phyloP scores from a whole-genome alignment of 179 eudicot species.

The Beta lomatogona region DNA sequence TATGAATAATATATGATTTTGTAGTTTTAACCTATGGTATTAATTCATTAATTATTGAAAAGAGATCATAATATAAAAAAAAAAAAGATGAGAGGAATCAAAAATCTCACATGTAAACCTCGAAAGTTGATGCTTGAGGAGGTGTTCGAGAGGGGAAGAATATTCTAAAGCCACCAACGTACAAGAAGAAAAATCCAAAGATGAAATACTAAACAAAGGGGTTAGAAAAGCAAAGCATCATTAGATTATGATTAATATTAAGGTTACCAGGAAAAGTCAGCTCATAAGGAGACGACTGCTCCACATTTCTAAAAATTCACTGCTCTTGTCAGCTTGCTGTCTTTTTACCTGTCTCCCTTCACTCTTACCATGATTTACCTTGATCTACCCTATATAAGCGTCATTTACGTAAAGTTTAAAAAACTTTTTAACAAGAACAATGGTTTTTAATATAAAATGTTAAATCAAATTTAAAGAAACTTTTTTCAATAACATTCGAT shows the following conservation, averaged over 20 bases:
- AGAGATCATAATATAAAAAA: neutral
- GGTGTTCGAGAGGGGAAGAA: slow-evolving; percentile 57
- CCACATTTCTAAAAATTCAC: slow-evolving; percentile 89
- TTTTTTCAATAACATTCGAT: no score
- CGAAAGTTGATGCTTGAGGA: slow-evolving; percentile 53
- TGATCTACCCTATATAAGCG: neutral
- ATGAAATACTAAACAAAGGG: slow-evolving; percentile 45
- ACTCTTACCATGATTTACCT: slow-evolving; percentile 10
- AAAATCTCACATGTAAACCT: slow-evolving; percentile 39
- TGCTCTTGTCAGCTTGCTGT: slow-evolving; percentile 77
- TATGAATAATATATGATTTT: slow-evolving; percentile 3
- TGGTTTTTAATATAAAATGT: no score
- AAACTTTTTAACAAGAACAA: no score
- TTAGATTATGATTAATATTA: slow-evolving; percentile 77
- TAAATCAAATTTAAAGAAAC: no score
- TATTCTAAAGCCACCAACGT: slow-evolving; percentile 65
- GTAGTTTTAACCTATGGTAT: slow-evolving; percentile 26
- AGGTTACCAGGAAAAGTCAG: slow-evolving; percentile 73
- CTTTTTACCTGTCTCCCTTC: slow-evolving; percentile 34
- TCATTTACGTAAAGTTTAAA: no score
- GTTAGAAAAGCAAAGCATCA: slow-evolving; percentile 52
- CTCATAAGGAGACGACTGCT: slow-evolving; percentile 71
- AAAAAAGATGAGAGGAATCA: slow-evolving; percentile 16
- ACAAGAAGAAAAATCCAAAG: slow-evolving; percentile 84
- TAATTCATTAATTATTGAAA: slow-evolving; percentile 12